Percentiles rank a stretch among this genome's conserved stretches.
Conservation (phyloP, 2,329 filamentous ascomycete species). For the Cladosporium oxysporum region DNA sequence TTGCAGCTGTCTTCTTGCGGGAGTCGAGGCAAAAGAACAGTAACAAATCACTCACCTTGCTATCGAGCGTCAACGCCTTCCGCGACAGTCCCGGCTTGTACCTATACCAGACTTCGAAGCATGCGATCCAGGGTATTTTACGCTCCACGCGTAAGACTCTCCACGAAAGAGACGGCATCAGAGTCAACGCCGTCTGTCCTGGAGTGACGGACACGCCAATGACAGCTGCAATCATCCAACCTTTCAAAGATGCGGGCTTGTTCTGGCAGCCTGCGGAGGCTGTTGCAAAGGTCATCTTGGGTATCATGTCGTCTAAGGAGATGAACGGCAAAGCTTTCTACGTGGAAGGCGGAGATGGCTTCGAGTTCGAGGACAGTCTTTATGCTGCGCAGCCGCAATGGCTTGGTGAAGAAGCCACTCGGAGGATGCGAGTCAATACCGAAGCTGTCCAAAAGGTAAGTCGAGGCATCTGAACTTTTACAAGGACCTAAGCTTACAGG, state of each 20-base stretch:
- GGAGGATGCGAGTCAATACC: slow-evolving; percentile 29
- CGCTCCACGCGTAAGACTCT: slow-evolving; percentile 30
- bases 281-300: slow-evolving; percentile 30
- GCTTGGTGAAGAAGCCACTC: slow-evolving; percentile 42
- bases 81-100: slow-evolving; percentile 51
- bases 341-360: slow-evolving; percentile 47
- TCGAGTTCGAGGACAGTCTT: slow-evolving; percentile 48
- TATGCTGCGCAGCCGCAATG: slow-evolving; percentile 45
- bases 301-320: slow-evolving; percentile 34
- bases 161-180: slow-evolving; percentile 30
- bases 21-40: slow-evolving; percentile 34
- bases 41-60: slow-evolving; percentile 46
- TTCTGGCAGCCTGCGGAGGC: slow-evolving; percentile 27
- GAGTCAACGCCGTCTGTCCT: slow-evolving; percentile 48
- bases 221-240: slow-evolving; percentile 21
- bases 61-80: slow-evolving; percentile 53
- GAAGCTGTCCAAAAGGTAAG: slow-evolving; percentile 23
- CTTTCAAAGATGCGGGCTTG: slow-evolving; percentile 25
- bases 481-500: neutral
- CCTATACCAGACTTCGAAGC: slow-evolving; percentile 42
- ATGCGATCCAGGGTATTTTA: slow-evolving; percentile 30
- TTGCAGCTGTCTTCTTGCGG: slow-evolving; percentile 53
- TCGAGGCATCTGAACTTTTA: neutral
- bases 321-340: slow-evolving; percentile 48
- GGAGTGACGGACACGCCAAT: slow-evolving; percentile 45